phyloP scores from a whole-genome alignment of 768 basidiomycete genomes.

The Kwoniella mangroviensis region DNA sequence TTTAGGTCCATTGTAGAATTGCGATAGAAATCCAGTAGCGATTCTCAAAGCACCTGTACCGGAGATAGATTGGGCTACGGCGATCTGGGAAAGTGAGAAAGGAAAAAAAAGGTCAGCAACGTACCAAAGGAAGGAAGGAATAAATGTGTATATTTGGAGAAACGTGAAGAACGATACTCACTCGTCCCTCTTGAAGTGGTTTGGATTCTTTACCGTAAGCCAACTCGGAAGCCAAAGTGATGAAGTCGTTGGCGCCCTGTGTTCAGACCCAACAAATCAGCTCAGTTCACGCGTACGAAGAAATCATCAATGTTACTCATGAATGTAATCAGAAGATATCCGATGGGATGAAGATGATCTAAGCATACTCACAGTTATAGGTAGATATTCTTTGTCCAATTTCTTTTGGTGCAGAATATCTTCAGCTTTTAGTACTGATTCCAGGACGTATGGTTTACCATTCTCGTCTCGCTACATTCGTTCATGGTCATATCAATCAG shows the following conservation, averaged over 20 bases:
- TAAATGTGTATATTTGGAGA: background rate
- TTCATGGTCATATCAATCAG: no score
- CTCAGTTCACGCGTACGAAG: background rate
- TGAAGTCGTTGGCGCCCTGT: conserved; percentile 77
- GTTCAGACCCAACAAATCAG: background rate
- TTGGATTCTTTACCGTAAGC: conserved; percentile 80
- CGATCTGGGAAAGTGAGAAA: conserved; percentile 63
- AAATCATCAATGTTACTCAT: background rate
- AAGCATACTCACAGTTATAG: conserved; percentile 67
- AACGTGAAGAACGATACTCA: conserved; percentile 58
- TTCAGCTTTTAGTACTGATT: conserved; percentile 78
- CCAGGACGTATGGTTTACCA: conserved; percentile 93
- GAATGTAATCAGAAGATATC: background rate
- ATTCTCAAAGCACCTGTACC: conserved; percentile 97
- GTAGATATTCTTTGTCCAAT: conserved; percentile 94
- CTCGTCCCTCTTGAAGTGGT: conserved; percentile 68
- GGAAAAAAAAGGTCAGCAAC: no score
- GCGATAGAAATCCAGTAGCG: conserved; percentile 86
- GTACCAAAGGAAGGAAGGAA: no score
- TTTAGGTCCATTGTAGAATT: conserved; percentile 75
- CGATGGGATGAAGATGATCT: background rate
- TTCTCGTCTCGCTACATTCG: conserved; percentile 70
- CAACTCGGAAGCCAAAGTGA: conserved; percentile 79
- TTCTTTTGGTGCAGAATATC: conserved; percentile 67
- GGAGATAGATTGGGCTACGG: conserved; percentile 91